Conservation (phyloP, 805 yeast species). For the Saccharomycopsis sp. region DNA sequence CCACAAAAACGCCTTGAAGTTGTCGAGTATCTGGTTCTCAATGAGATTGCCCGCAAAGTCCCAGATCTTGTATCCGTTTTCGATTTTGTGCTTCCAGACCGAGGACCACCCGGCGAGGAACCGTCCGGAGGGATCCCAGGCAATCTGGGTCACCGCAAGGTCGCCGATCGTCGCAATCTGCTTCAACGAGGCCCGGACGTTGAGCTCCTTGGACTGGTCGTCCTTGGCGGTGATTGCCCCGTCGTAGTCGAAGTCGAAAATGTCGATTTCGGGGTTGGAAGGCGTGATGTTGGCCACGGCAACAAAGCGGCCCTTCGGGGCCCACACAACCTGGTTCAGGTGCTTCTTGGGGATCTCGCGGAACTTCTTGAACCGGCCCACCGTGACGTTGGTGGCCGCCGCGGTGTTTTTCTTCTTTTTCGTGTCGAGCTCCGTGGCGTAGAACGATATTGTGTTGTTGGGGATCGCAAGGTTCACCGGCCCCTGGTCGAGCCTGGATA, state of each 20-base stretch:
- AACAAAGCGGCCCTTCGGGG: slow-evolving; percentile 89
- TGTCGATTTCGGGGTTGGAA: slow-evolving; percentile 62
- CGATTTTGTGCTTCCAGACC: slow-evolving; percentile 72
- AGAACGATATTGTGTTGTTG: slow-evolving; percentile 68
- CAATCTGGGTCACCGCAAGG: slow-evolving; percentile 71
- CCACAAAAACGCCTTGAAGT: slow-evolving; percentile 88
- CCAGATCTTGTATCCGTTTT: slow-evolving; percentile 84
- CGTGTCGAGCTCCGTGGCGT: slow-evolving; percentile 62
- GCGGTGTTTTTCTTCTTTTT: slow-evolving; percentile 43
- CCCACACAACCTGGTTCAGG: slow-evolving; percentile 72
- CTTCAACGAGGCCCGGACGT: slow-evolving; percentile 51
- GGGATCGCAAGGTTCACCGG: slow-evolving; percentile 54
- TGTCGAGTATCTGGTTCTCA: slow-evolving; percentile 71
- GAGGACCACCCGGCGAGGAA: slow-evolving; percentile 85
- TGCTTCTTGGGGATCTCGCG: slow-evolving; percentile 54
- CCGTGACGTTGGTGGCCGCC: slow-evolving; percentile 27
- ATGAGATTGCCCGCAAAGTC: slow-evolving; percentile 75
- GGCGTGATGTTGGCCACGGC: slow-evolving; percentile 41
- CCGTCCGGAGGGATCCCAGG: slow-evolving; percentile 97
- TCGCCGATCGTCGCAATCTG: slow-evolving; percentile 57
- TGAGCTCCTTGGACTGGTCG: slow-evolving; percentile 31
- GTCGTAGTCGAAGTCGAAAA: slow-evolving; percentile 80
- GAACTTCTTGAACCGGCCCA: slow-evolving; percentile 54
- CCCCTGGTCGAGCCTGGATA: slow-evolving; percentile 55
- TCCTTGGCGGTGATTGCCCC: slow-evolving; percentile 46